phyloP scores from a whole-genome alignment of 169 alveolate genomes.

The Plasmodium gaboni region DNA sequence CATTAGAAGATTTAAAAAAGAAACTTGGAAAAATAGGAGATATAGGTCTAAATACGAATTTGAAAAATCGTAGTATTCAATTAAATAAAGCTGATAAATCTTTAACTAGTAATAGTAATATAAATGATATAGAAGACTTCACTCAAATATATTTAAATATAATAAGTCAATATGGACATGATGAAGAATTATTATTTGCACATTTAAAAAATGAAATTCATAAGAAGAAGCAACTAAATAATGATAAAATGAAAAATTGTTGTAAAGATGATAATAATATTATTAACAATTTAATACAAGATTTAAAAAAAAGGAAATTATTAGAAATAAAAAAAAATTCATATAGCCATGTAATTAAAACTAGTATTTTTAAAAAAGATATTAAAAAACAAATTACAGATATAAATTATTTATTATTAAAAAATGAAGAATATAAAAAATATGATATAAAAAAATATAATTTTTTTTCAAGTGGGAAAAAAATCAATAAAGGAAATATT shows the following conservation, averaged over 20 bases:
- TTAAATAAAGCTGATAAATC: slow-evolving; percentile 54
- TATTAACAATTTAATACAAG: background rate
- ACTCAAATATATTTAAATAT: slow-evolving; percentile 22
- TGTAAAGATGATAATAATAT: background rate
- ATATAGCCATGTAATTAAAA: slow-evolving; percentile 21
- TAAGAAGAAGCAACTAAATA: no score
- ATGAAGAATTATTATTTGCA: slow-evolving; percentile 18
- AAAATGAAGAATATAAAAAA: slow-evolving; percentile 54
- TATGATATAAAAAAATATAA: slow-evolving; percentile 87
- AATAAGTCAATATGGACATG: slow-evolving; percentile 16
- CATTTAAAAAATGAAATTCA: background rate
- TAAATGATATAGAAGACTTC: slow-evolving; percentile 55
- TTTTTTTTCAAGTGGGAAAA: slow-evolving; percentile 89
- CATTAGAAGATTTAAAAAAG: slow-evolving; percentile 12
- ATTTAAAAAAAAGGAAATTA: slow-evolving; percentile 41
- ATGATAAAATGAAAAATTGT: no score
- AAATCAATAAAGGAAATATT: slow-evolving; percentile 88
- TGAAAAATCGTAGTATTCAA: slow-evolving; percentile 12
- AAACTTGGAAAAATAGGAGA: slow-evolving; percentile 21
- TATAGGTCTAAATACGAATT: slow-evolving; percentile 37
- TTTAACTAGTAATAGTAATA: slow-evolving; percentile 21
- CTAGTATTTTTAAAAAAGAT: slow-evolving; percentile 32
- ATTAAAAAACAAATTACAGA: slow-evolving; percentile 48
- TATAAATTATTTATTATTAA: slow-evolving; percentile 19
- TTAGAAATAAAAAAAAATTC: slow-evolving; percentile 41